phyloP scores from a whole-genome alignment of 2,329 filamentous ascomycete genomes.

The Sporothrix dimorphospora region DNA sequence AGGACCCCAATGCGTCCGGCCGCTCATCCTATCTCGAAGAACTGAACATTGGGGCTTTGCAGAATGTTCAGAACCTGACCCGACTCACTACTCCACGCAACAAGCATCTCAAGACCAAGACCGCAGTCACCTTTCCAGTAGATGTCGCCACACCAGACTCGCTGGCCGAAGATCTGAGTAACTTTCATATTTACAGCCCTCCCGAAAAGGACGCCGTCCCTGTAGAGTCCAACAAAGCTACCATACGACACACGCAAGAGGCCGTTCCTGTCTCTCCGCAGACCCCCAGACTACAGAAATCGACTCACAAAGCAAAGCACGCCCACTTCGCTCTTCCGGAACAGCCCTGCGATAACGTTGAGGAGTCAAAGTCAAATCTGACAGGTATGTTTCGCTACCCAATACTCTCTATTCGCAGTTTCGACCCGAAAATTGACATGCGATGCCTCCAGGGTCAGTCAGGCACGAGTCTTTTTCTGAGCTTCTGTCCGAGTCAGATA shows the following conservation, averaged over 20 bases:
- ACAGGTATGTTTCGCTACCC: not conserved
- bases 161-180: slow-evolving; percentile 41
- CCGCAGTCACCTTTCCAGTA: not conserved
- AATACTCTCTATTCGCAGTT: not conserved
- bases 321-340: slow-evolving; percentile 27
- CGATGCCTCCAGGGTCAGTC: not conserved
- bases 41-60: slow-evolving; percentile 21
- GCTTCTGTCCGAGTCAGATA: slow-evolving; percentile 1
- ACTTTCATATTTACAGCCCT: slow-evolving; percentile 40
- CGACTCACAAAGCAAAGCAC: slow-evolving; percentile 16
- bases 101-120: not conserved
- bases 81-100: slow-evolving; percentile 2
- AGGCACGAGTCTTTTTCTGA: slow-evolving; percentile 25
- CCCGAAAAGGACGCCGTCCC: slow-evolving; percentile 12
- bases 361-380: not conserved
- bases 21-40: slow-evolving; percentile 27
- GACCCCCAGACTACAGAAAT: not conserved
- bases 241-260: not conserved
- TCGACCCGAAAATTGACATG: not conserved
- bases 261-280: not conserved
- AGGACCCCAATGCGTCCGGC: slow-evolving; percentile 6
- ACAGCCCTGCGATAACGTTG: not conserved
- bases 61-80: slow-evolving; percentile 23
- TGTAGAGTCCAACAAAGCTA: not conserved
- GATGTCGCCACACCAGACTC: slow-evolving; percentile 36